Evolutionary conservation across 2,329 filamentous ascomycete species (phyloP).

Genomic region (Aspergillus latus): DNA sequence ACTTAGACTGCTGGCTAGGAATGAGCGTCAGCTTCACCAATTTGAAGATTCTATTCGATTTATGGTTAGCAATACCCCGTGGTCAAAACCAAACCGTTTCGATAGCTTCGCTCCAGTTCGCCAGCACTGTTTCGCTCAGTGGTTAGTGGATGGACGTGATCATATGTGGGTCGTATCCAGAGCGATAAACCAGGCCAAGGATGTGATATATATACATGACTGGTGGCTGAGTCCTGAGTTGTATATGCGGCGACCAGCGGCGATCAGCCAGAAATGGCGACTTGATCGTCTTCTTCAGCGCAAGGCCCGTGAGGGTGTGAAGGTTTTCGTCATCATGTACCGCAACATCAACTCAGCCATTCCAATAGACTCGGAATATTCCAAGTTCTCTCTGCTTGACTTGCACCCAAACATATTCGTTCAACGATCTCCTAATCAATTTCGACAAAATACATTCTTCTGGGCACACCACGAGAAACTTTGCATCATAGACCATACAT

Average conservation of each 20-base stretch:
- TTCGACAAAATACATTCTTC: conserved; percentile 99
- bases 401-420: conserved; percentile 96
- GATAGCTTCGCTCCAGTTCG: conserved; percentile 91
- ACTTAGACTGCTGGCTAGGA: conserved; percentile 84
- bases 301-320: conserved; percentile 92
- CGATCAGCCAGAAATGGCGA: conserved; percentile 97
- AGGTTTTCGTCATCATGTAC: conserved; percentile 97
- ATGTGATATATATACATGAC: conserved; percentile 98
- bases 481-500: conserved; percentile 92
- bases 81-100: conserved; percentile 82
- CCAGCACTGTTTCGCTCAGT: conserved; percentile 83
- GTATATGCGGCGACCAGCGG: conserved; percentile 89
- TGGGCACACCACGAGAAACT: conserved; percentile 99
- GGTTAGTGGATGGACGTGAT: conserved; percentile 93
- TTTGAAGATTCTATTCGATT: conserved; percentile 90
- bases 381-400: conserved; percentile 92
- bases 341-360: conserved; percentile 96
- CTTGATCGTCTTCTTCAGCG: conserved; percentile 88
- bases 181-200: conserved; percentile 93
- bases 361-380: conserved; percentile 97
- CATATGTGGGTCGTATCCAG: conserved; percentile 99
- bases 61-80: conserved; percentile 80
- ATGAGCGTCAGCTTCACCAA: conserved; percentile 83
- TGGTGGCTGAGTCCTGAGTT: conserved; percentile 98
- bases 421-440: conserved; percentile 93